phyloP scores from a whole-genome alignment of 441 rosid genomes.

The Capsella rubella region DNA sequence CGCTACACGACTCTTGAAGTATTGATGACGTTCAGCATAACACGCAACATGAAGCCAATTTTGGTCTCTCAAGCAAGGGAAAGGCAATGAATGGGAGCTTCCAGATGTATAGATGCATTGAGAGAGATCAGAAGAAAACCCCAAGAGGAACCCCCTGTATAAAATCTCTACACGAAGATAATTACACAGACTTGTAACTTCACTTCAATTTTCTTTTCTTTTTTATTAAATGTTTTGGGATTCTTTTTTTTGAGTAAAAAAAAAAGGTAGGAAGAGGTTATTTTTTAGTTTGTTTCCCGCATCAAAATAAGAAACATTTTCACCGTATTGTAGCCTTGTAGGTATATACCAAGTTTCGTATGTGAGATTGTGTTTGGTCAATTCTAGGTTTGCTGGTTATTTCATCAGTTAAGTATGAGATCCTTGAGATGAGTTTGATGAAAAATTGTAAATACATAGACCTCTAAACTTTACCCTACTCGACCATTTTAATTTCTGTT shows the following conservation, averaged over 20 bases:
- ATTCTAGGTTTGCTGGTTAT: too few species aligned
- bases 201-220: slow-evolving; percentile 12
- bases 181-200: slow-evolving; percentile 39
- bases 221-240: slow-evolving; percentile 9
- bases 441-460: too few species aligned
- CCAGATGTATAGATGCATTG: slow-evolving; percentile 41
- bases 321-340: slow-evolving; percentile 17
- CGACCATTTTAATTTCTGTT: too few species aligned
- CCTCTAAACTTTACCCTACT: too few species aligned
- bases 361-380: too few species aligned
- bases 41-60: slow-evolving; percentile 31
- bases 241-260: slow-evolving; percentile 12
- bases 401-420: too few species aligned
- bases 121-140: slow-evolving; percentile 27
- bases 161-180: slow-evolving; percentile 43
- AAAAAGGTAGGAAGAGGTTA: slow-evolving; percentile 35
- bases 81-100: slow-evolving; percentile 32
- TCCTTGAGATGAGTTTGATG: too few species aligned
- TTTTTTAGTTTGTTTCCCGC: slow-evolving; percentile 24
- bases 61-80: slow-evolving; percentile 38
- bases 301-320: slow-evolving; percentile 12
- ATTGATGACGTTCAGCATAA: slow-evolving; percentile 24
- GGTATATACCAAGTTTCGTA: neutral
- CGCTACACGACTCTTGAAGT: slow-evolving; percentile 85
- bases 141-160: slow-evolving; percentile 32